These are phyloP conservation scores for Suhomyces taliae DNA, from an alignment of 1,139 yeast genomes.

Conservation along the genomic window DNA sequence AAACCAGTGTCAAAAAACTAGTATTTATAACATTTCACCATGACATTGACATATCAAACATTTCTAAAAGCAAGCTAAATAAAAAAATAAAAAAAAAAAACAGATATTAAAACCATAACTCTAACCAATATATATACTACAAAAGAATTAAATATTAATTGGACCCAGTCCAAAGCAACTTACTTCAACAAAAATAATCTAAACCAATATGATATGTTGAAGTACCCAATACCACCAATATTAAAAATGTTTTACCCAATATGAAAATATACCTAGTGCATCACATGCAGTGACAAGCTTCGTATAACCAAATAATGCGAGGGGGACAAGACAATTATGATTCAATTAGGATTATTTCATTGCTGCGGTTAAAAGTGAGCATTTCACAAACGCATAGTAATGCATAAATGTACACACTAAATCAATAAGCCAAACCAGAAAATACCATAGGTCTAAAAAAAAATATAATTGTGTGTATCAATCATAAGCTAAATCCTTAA, in stretches of 20 bases:
- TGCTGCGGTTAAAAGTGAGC: too few species aligned
- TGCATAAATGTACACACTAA: too few species aligned
- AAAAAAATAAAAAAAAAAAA: too few species aligned
- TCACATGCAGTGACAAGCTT: background rate
- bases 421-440: too few species aligned
- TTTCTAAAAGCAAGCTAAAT: background rate
- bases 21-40: too few species aligned
- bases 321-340: background rate
- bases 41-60: background rate
- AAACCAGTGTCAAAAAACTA: too few species aligned
- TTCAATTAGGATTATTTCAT: too few species aligned
- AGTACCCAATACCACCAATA: background rate
- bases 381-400: too few species aligned
- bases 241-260: background rate
- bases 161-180: background rate
- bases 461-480: background rate
- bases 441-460: too few species aligned
- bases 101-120: background rate
- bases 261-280: background rate
- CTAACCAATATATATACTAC: background rate
- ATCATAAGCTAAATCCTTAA: constrained; percentile 30
- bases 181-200: background rate
- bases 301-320: background rate
- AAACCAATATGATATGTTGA: background rate
- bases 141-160: background rate